These are phyloP conservation scores for Strobilomyces dryophilus DNA, from an alignment of 768 basidiomycete genomes.

Conservation along the genomic window DNA sequence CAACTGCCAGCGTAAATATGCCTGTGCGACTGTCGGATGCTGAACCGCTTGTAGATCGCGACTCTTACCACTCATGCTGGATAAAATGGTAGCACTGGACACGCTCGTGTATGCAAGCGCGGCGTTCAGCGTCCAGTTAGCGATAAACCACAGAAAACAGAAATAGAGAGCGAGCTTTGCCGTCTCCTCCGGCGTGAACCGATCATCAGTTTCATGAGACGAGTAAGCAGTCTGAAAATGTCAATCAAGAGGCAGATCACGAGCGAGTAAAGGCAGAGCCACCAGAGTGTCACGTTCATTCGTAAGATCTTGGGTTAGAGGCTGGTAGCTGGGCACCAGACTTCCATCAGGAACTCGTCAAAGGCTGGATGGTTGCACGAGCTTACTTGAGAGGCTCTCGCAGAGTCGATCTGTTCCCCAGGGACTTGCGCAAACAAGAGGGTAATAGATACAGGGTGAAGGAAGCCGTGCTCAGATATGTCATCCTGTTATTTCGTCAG, in stretches of 20 bases:
- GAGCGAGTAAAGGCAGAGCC: neutral
- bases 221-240: slow-evolving; percentile 8
- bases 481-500: slow-evolving; percentile 49
- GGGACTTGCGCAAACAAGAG: slow-evolving; percentile 37
- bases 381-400: slow-evolving; percentile 11
- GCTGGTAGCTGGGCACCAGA: slow-evolving; percentile 20
- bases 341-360: neutral
- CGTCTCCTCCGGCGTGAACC: slow-evolving; percentile 66
- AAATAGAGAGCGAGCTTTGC: slow-evolving; percentile 74
- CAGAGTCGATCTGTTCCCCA: neutral
- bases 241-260: neutral
- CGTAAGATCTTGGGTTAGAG: slow-evolving; percentile 15
- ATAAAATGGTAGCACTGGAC: slow-evolving; percentile 88
- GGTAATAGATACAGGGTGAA: slow-evolving; percentile 83
- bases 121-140: slow-evolving; percentile 89
- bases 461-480: slow-evolving; percentile 89
- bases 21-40: slow-evolving; percentile 42
- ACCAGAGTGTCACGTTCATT: slow-evolving; percentile 18
- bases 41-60: neutral
- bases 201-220: slow-evolving; percentile 24
- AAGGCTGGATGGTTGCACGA: neutral
- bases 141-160: slow-evolving; percentile 89
- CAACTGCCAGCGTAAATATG: slow-evolving; percentile 88
- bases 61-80: slow-evolving; percentile 79
- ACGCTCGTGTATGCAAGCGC: slow-evolving; percentile 86